A percentile compares a stretch with the other conserved stretches of the same genome.
These are phyloP conservation scores for Penicillium griseofulvum DNA, from an alignment of 2,329 filamentous ascomycete genomes.

Conservation along the genomic window DNA sequence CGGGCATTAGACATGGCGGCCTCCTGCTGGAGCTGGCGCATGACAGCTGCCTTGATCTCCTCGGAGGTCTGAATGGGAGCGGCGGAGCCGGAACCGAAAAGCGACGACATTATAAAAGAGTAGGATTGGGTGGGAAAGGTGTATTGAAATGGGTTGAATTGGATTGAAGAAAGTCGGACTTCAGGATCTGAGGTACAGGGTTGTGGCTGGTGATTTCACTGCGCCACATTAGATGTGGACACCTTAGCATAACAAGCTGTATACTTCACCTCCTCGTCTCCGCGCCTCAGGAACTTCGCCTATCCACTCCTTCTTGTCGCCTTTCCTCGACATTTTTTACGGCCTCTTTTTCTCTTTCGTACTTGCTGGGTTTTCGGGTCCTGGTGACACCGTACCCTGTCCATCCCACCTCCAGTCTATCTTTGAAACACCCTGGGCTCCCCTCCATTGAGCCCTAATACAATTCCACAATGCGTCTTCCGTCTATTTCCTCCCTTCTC, in stretches of 20 bases:
- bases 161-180: constrained; percentile 4
- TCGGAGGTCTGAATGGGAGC: constrained; percentile 27
- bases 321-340: background rate
- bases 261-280: constrained; percentile 10
- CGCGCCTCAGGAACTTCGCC: constrained; percentile 1
- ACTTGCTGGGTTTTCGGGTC: constrained; percentile 19
- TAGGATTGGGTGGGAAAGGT: background rate
- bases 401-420: constrained; percentile 21
- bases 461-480: constrained; percentile 31
- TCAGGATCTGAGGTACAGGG: constrained; percentile 10
- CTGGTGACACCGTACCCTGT: constrained; percentile 22
- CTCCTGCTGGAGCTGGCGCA: constrained; percentile 64
- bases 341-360: background rate
- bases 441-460: constrained; percentile 18
- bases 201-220: constrained; percentile 4
- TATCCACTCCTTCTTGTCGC: constrained; percentile 11
- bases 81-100: constrained; percentile 40
- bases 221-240: constrained; percentile 20
- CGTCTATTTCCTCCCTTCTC: constrained; percentile 35
- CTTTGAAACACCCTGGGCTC: constrained; percentile 15
- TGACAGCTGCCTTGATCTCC: constrained; percentile 54
- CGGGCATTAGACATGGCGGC: constrained; percentile 67
- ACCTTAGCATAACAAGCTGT: constrained; percentile 17
- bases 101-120: constrained; percentile 32
- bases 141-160: background rate